Base-by-base conservation (phyloP, 2,329 filamentous ascomycete species). In the Fusarium illudens region DNA sequence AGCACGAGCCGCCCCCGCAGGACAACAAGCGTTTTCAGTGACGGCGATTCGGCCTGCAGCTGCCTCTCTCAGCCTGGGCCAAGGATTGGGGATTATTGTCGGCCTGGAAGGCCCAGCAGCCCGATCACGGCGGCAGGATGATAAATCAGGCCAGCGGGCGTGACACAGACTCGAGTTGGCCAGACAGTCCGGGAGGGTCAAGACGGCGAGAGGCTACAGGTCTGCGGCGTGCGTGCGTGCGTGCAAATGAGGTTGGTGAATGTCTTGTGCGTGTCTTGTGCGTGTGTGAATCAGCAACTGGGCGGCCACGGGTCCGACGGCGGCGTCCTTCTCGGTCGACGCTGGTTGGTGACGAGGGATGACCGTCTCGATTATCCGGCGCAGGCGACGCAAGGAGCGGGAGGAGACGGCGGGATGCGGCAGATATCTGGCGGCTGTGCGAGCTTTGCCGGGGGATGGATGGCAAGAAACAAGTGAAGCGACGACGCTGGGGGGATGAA, bases 221-320 rank as follows among this genome's bases (percentile, higher is more conserved):
- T 34, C 25, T 53, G 53, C 37, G 44, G 39, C 37, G 54, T 66
- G 48, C 54, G 20, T 44, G 37, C 37, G 37, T 46, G 22, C 22
- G 39, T 44, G 39, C 39, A 44, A 44, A 49, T 55, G 44, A 32
- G 32, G 58, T 34, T 34, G 53, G 53, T 62, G 58, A 65, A 67
- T 59, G 49, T 54, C 49, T 55, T 64, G 66, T 61, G 64, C 20
- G 39, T 27, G 39, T 22, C 39, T 64, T 62, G 55, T 66, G 57
- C 52, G 64, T 64, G 57, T 48, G 65, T 72, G 67, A 72, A 71
- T 71, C 71, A 73, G 64, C 62, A 64, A 64, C 51, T 62, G 53
- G 51, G 57, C 39, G 58, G 42, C 57, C 62, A 57, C 58, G 48
- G 63, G 55, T 68, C 59, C 62, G 54, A 55, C 56, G 48, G 58